Evolutionary conservation across 2,329 filamentous ascomycete genomes (phyloP).

Genomic region (Aspergillus fumigatiaffinis): DNA sequence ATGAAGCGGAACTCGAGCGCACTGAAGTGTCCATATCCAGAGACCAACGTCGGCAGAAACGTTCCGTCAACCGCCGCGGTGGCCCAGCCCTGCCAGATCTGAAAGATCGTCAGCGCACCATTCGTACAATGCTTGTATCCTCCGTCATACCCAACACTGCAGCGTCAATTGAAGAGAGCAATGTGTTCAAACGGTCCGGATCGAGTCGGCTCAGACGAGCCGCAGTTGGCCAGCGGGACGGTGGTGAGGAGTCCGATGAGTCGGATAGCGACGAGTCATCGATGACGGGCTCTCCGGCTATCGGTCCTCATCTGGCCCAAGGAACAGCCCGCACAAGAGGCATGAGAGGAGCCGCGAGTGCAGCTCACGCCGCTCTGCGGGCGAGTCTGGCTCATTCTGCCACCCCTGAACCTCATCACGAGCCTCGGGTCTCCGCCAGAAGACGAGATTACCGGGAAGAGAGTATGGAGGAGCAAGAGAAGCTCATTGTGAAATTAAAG

Average conservation of each 20-base stretch:
- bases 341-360: constrained; percentile 82
- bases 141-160: constrained; percentile 88
- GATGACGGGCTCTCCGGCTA: constrained; percentile 73
- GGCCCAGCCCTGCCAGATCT: constrained; percentile 93
- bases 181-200: constrained; percentile 75
- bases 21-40: constrained; percentile 90
- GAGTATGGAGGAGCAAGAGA: constrained; percentile 66
- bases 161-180: constrained; percentile 73
- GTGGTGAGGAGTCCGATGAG: constrained; percentile 75
- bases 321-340: constrained; percentile 82
- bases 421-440: constrained; percentile 64
- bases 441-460: constrained; percentile 71
- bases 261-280: constrained; percentile 87
- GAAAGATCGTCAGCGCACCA: constrained; percentile 88
- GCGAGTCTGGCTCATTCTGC: constrained; percentile 73
- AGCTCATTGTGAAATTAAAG: constrained; percentile 69
- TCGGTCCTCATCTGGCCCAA: constrained; percentile 60
- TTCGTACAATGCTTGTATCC: constrained; percentile 87
- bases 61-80: constrained; percentile 88
- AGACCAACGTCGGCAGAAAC: constrained; percentile 90
- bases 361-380: constrained; percentile 80
- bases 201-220: constrained; percentile 58
- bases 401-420: constrained; percentile 75
- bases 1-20: constrained; percentile 80
- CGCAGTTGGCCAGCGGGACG: constrained; percentile 54